These are phyloP conservation scores for Diaporthe nobilis DNA, from an alignment of 2,329 filamentous ascomycete genomes.

Conservation along the genomic window DNA sequence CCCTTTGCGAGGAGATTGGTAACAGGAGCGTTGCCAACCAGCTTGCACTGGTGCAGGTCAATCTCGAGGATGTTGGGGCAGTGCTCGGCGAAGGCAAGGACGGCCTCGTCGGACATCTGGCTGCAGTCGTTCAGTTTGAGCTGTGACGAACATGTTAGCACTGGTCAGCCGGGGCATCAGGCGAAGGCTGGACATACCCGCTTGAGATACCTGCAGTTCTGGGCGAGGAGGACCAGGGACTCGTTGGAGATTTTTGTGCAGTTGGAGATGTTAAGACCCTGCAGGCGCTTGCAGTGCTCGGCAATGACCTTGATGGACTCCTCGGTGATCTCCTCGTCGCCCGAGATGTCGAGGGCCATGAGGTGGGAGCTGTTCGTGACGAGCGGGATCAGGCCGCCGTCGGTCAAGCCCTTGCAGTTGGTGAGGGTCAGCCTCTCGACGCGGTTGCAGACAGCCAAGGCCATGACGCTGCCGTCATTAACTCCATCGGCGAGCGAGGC, in stretches of 20 bases:
- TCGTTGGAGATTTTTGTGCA: constrained; percentile 90
- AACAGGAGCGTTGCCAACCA: constrained; percentile 86
- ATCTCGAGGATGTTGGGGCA: constrained; percentile 97
- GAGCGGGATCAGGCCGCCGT: constrained; percentile 84
- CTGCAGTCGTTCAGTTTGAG: constrained; percentile 94
- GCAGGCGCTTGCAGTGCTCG: constrained; percentile 84
- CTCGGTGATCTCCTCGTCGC: constrained; percentile 87
- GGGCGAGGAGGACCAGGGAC: constrained; percentile 84
- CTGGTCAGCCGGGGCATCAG: not conserved
- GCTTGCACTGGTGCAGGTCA: constrained; percentile 87
- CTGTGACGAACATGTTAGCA: constrained; percentile 55
- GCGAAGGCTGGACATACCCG: constrained; percentile 68
- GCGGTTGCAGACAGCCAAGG: constrained; percentile 87
- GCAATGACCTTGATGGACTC: constrained; percentile 83
- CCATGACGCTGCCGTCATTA: constrained; percentile 90
- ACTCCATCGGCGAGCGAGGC: constrained; percentile 81
- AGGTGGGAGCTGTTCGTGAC: constrained; percentile 84
- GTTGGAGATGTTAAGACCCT: constrained; percentile 92
- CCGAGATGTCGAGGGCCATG: constrained; percentile 91
- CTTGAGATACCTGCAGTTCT: constrained; percentile 89
- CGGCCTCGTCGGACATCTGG: constrained; percentile 86
- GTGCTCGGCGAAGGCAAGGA: constrained; percentile 87
- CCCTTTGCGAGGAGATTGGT: constrained; percentile 84
- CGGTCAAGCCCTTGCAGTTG: constrained; percentile 87
- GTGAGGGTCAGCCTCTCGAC: constrained; percentile 95